These are phyloP conservation scores for Coniochaeta sp. DNA, from an alignment of 2,329 filamentous ascomycete genomes.

Conservation along the genomic window DNA sequence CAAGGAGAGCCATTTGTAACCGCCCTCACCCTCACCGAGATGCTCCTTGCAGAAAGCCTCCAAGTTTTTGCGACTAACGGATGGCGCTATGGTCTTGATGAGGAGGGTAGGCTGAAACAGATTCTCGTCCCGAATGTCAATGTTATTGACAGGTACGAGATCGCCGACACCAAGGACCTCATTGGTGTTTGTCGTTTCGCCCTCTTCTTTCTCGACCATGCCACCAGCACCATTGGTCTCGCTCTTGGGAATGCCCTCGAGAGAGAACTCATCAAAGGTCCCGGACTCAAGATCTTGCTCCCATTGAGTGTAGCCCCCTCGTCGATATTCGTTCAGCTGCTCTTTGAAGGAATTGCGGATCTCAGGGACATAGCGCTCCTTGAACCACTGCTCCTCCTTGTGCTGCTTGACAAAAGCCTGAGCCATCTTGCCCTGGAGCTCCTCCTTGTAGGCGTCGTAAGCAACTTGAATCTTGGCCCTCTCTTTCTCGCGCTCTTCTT, in stretches of 20 bases:
- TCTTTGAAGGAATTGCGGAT: constrained; percentile 66
- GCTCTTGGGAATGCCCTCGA: constrained; percentile 89
- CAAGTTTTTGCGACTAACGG: constrained; percentile 87
- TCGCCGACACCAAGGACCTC: constrained; percentile 92
- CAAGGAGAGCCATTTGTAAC: constrained; percentile 91
- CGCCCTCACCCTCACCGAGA: constrained; percentile 81
- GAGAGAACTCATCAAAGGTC: constrained; percentile 85
- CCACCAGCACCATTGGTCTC: constrained; percentile 84
- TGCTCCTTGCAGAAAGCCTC: constrained; percentile 94
- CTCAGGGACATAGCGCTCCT: constrained; percentile 84
- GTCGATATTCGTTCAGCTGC: constrained; percentile 73
- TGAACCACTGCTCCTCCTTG: constrained; percentile 97
- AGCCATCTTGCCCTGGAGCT: constrained; percentile 71
- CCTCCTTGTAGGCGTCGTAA: constrained; percentile 61
- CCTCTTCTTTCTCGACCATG: constrained; percentile 87
- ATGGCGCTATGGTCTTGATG: constrained; percentile 96
- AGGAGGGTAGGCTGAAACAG: constrained; percentile 84
- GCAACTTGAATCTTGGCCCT: constrained; percentile 68
- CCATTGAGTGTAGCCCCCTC: constrained; percentile 77
- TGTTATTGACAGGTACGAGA: constrained; percentile 72
- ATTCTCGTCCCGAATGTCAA: constrained; percentile 83
- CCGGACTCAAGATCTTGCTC: constrained; percentile 78
- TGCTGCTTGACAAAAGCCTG: constrained; percentile 84
- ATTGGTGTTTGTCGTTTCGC: constrained; percentile 82
- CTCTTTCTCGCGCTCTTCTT: constrained; percentile 72